phyloP scores from a whole-genome alignment of 2,329 filamentous ascomycete genomes.

The Ophiosphaerella herpotricha region DNA sequence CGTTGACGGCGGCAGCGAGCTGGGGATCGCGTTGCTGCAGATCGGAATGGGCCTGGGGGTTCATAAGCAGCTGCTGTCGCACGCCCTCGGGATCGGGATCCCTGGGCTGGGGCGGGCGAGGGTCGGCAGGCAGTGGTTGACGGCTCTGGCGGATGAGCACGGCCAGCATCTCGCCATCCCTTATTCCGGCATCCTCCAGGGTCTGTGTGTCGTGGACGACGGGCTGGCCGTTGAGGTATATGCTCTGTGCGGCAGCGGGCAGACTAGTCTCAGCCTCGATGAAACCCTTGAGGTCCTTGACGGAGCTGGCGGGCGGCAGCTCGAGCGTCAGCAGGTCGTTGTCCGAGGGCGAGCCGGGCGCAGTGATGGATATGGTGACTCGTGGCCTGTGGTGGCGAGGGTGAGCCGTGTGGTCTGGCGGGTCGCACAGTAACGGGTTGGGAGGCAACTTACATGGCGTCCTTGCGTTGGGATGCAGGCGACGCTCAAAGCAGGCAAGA shows the following conservation, averaged over 20 bases:
- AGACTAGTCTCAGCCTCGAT: constrained; percentile 83
- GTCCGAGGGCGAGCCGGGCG: constrained; percentile 68
- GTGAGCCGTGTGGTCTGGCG: constrained; percentile 20
- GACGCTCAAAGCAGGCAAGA: constrained; percentile 38
- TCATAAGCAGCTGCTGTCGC: constrained; percentile 79
- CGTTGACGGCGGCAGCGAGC: constrained; percentile 75
- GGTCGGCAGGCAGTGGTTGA: constrained; percentile 15
- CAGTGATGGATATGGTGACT: constrained; percentile 84
- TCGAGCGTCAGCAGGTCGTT: constrained; percentile 81
- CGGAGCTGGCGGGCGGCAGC: constrained; percentile 78
- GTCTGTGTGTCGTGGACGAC: constrained; percentile 79
- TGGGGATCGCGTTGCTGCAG: constrained; percentile 75
- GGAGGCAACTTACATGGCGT: constrained; percentile 44
- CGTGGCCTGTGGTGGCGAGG: constrained; percentile 64
- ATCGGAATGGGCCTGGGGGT: constrained; percentile 73
- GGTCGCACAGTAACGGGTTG: constrained; percentile 43
- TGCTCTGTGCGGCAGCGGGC: constrained; percentile 72
- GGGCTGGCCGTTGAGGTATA: constrained; percentile 87
- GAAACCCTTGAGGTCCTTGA: constrained; percentile 84
- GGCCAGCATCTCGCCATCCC: constrained; percentile 89
- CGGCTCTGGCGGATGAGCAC: constrained; percentile 66
- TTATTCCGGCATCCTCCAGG: constrained; percentile 77
- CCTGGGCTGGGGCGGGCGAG: constrained; percentile 33
- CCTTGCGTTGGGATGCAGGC: constrained; percentile 44
- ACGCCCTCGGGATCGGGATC: constrained; percentile 72